Conservation (phyloP, 768 basidiomycete species). For the Leucosporidium creatinivorum region DNA sequence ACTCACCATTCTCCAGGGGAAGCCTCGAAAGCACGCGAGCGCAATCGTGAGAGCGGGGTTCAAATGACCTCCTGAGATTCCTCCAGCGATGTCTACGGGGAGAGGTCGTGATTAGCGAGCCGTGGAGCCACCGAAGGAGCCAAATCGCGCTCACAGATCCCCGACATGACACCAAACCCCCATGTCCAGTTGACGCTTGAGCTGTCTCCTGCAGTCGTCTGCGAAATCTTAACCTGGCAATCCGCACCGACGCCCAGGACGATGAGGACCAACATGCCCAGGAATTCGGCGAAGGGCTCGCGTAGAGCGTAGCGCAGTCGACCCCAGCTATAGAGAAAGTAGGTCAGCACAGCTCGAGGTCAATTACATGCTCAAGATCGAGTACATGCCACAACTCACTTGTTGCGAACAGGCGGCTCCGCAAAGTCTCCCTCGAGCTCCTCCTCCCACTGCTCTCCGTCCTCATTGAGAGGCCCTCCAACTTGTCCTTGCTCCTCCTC, state of each 20-base stretch:
- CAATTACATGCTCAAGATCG: too few relatives aligned
- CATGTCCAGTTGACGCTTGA: constrained; percentile 10
- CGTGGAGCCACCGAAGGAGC: too few relatives aligned
- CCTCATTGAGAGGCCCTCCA: constrained; percentile 23
- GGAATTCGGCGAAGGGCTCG: constrained; percentile 29
- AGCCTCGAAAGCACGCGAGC: constrained; percentile 24
- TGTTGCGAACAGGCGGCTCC: constrained; percentile 18
- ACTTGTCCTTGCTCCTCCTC: not conserved
- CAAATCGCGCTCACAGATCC: constrained; percentile 6
- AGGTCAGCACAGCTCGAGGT: too few relatives aligned
- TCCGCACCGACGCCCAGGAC: constrained; percentile 21
- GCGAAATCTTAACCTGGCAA: constrained; percentile 20
- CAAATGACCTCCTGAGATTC: constrained; percentile 25
- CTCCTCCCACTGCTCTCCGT: constrained; percentile 8
- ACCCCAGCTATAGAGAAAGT: constrained; percentile 1
- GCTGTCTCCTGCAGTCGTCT: not conserved
- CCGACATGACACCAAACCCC: constrained; percentile 26
- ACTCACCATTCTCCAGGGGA: constrained; percentile 26
- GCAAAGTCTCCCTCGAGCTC: not conserved
- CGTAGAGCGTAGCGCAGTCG: constrained; percentile 19
- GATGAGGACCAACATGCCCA: constrained; percentile 14
- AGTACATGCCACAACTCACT: not conserved
- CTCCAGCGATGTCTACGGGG: constrained; percentile 21
- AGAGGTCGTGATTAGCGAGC: not conserved
- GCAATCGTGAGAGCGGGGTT: constrained; percentile 22